phyloP scores from a whole-genome alignment of 2,329 filamentous ascomycete genomes.

The Salinomyces thailandicus region DNA sequence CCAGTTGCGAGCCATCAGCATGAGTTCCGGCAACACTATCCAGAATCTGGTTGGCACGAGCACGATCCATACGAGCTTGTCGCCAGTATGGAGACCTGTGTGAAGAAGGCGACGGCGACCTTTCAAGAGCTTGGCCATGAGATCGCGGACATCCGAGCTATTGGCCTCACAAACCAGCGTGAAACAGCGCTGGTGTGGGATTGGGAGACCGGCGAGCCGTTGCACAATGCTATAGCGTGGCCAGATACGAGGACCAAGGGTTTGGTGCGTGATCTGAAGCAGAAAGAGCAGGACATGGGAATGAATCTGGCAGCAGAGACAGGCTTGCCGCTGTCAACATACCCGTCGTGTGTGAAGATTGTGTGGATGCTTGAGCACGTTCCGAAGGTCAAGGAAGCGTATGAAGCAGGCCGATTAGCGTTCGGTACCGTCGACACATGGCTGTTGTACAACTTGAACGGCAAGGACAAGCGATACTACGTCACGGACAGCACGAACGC shows the following conservation, averaged over 20 bases:
- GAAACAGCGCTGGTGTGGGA: constrained; percentile 86
- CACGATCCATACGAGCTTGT: constrained; percentile 69
- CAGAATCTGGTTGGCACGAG: constrained; percentile 83
- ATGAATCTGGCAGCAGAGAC: constrained; percentile 54
- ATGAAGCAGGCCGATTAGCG: constrained; percentile 62
- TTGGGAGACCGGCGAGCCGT: constrained; percentile 61
- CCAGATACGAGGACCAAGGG: constrained; percentile 69
- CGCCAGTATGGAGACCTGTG: constrained; percentile 61
- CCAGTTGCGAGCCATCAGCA: constrained; percentile 76
- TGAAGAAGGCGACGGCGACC: constrained; percentile 60
- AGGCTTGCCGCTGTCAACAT: constrained; percentile 74
- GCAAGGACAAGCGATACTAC: constrained; percentile 54
- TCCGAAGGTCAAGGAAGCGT: constrained; percentile 56
- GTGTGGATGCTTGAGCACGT: constrained; percentile 67
- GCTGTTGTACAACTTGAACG: constrained; percentile 73
- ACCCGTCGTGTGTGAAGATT: constrained; percentile 74
- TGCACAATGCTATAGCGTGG: constrained; percentile 79
- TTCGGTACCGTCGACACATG: constrained; percentile 83
- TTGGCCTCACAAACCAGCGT: constrained; percentile 80
- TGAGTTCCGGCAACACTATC: constrained; percentile 76
- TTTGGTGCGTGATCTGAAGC: constrained; percentile 65
- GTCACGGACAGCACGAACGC: constrained; percentile 82
- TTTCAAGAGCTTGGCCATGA: constrained; percentile 59
- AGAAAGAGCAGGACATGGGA: constrained; percentile 51
- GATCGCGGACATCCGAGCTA: constrained; percentile 55